These are phyloP conservation scores for Beauveria caledonica DNA, from an alignment of 2,329 filamentous ascomycete species.

Conservation along the genomic window DNA sequence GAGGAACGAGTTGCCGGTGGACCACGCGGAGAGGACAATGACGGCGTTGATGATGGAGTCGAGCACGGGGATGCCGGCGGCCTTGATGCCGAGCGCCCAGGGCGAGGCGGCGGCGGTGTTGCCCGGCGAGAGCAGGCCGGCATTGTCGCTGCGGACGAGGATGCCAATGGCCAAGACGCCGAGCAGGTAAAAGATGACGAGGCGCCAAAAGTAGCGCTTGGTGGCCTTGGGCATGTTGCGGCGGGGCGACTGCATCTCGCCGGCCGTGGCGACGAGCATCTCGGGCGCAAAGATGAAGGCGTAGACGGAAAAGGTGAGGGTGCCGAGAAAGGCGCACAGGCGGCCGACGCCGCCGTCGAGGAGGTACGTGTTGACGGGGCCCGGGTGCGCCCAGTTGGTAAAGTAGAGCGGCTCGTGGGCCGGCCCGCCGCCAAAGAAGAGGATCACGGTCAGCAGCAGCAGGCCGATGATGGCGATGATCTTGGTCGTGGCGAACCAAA, in stretches of 20 bases:
- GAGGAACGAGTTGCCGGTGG: constrained; percentile 46
- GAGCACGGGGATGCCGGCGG: constrained; percentile 35
- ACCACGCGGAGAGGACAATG: constrained; percentile 47
- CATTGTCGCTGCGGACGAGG: constrained; percentile 22
- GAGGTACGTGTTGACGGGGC: constrained; percentile 20
- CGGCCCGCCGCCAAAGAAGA: constrained; percentile 40
- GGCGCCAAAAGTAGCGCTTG: constrained; percentile 21
- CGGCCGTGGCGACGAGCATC: constrained; percentile 22
- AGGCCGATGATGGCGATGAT: constrained; percentile 41
- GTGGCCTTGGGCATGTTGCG: constrained; percentile 24
- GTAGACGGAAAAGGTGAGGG: constrained; percentile 10
- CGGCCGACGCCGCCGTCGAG: constrained; percentile 40
- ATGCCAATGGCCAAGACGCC: constrained; percentile 24
- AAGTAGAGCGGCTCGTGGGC: constrained; percentile 36
- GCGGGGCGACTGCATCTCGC: constrained; percentile 25
- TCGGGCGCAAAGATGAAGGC: constrained; percentile 22
- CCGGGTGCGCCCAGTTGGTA: constrained; percentile 28
- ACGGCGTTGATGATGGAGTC: constrained; percentile 45
- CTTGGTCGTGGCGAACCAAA: constrained; percentile 39
- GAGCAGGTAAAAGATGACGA: constrained; percentile 20
- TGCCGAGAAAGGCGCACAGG: constrained; percentile 43
- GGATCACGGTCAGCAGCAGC: constrained; percentile 36
- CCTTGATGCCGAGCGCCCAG: constrained; percentile 44
- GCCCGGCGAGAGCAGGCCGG: constrained; percentile 25
- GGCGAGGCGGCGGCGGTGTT: constrained; percentile 36